Base-by-base conservation (phyloP, 2,329 filamentous ascomycete genomes). In the Cryphonectria nitschkei region DNA sequence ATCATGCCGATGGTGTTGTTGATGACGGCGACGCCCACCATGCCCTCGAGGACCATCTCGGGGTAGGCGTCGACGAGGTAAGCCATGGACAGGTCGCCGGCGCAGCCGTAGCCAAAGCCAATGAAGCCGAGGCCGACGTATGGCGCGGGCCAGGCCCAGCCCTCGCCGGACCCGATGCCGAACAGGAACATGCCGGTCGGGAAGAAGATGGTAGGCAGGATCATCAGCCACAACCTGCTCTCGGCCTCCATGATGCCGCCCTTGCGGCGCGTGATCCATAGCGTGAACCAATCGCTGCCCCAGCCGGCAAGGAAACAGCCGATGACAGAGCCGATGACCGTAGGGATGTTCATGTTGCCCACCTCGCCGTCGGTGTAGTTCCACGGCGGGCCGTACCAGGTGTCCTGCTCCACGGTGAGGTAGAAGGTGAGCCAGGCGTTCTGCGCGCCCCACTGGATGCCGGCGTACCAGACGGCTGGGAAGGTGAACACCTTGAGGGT, bases 371-470 rank as follows among this genome's bases (percentile, higher is more conserved):
- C 74, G 4, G 72, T 72, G 65, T 79, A 80, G 71, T 77, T 76
- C 72, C 78, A 79, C 9, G 78, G 78, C 34, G 75, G 62, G 68
- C 77, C 79, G 74, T 79, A 80, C 73, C 77, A 79, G 54, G 76
- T 75, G 72, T 88, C 86, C 74, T 89, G 85, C 75, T 88, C 83
- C 1, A 89, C 82, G 0, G 87, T 89, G 39, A 80, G 76, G 65
- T 79, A 79, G 76, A 89, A 89, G 1, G 85, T 86, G 32, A 89
- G 78, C 78, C 87, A 88, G n/a, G 87, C 86, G 73, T 88, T 87
- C 76, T 89, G 87, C 6, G 77, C 77, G 22, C 78, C 78, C 72
- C 79, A 80, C 73, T 76, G 77, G 62, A 80, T 77, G n/a, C 78
- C 71, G 0, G 80, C 76, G 70, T 81, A 84, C 67, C 83, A 81